A percentile compares a stretch with the other conserved stretches of the same genome.
phyloP scores from a whole-genome alignment of 441 rosid species.

The Euphorbia schlechtendalii region DNA sequence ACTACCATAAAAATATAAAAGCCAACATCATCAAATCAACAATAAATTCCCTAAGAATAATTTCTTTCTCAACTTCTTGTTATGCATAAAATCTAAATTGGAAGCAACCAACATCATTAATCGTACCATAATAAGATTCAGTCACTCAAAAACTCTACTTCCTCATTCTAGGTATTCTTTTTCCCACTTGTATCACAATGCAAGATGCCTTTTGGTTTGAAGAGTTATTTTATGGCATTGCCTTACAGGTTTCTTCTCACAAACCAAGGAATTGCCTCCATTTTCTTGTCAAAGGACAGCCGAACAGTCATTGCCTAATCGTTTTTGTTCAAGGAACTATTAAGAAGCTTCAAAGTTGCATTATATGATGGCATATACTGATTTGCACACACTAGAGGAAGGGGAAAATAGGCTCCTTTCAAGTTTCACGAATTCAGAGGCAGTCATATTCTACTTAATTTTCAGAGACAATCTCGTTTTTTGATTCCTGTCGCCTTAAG shows the following conservation, averaged over 20 bases:
- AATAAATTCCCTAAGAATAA: background rate
- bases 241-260: too few species aligned
- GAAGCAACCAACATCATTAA: background rate
- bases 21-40: background rate
- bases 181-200: background rate
- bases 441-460: background rate
- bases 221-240: too few species aligned
- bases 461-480: background rate
- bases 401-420: too few species aligned
- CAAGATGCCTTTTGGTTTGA: background rate
- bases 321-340: background rate
- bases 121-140: slow-evolving; percentile 4
- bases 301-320: slow-evolving; percentile 2
- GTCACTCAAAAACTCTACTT: background rate
- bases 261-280: background rate
- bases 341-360: background rate
- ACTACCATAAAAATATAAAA: slow-evolving; percentile 2
- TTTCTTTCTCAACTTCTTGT: background rate
- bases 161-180: background rate
- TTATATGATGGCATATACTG: too few species aligned
- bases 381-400: background rate
- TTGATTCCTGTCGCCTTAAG: background rate
- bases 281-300: background rate
- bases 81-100: background rate
- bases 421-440: background rate